phyloP scores from a whole-genome alignment of 1,139 yeast species.

The Magnusiomyces fungicola region DNA sequence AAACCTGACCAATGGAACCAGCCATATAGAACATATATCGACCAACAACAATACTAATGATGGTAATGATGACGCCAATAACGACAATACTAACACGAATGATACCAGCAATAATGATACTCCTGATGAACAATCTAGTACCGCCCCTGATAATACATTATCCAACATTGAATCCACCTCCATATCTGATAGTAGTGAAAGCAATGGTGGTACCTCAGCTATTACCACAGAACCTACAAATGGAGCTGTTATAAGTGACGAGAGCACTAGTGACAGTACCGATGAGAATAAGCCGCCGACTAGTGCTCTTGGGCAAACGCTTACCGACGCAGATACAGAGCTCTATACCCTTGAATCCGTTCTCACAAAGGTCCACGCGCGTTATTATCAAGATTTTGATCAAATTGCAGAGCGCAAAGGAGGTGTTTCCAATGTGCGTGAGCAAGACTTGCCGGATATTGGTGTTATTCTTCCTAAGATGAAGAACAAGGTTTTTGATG shows the following conservation, averaged over 20 bases:
- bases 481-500: constrained; percentile 61
- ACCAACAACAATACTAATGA: neutral
- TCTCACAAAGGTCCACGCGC: constrained; percentile 53
- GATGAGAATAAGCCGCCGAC: constrained; percentile 2
- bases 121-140: too few relatives aligned
- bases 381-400: constrained; percentile 50
- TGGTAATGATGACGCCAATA: neutral
- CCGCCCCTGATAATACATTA: too few relatives aligned
- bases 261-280: neutral
- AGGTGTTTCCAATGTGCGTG: constrained; percentile 8
- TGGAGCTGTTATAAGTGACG: neutral
- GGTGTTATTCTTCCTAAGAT: constrained; percentile 57
- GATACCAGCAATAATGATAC: constrained; percentile 4
- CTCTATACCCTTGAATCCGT: constrained; percentile 57
- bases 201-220: too few relatives aligned
- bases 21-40: neutral
- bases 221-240: neutral
- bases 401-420: constrained; percentile 14
- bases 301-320: constrained; percentile 35
- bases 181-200: too few relatives aligned
- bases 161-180: too few relatives aligned
- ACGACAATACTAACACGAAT: constrained; percentile 1
- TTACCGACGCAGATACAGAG: constrained; percentile 79
- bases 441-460: constrained; percentile 27
- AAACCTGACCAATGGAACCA: too few relatives aligned